Evolutionary conservation across 2,329 filamentous ascomycete genomes (phyloP), one percentile per base, ranked within the genome.

Genomic region (Colletotrichum sp.): DNA sequence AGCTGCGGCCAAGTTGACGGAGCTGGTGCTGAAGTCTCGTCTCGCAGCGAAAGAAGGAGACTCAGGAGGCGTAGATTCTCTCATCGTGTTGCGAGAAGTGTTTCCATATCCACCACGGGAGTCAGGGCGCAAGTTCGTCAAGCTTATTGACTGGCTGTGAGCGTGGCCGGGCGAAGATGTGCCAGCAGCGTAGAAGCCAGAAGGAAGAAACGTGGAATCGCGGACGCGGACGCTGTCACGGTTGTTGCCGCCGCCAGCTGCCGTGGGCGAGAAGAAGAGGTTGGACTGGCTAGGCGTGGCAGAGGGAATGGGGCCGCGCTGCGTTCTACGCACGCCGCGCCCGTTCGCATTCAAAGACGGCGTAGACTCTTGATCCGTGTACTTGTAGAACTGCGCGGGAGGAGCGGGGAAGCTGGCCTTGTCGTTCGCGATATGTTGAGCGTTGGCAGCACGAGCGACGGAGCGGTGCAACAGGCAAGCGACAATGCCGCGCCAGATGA

Each of bases 251-350:
- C 89, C 90, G 9, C 91, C 88, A 57, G 91, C 92, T 2, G 96
- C 96, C 0, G 97, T 99, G 1, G 97, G 97, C 9, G 96, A 98
- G 88, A 98, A 99, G 90, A 99, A 99, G 18, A 99, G 89, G 77
- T 94, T 95, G 49, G 92, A 92, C 80, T 90, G 88, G 81, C 91
- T 94, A 13, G 89, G 92, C 30, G 90, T 92, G 67, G 86, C 86
- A 12, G 90, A 91, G 3, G 89, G 89, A 34, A 87, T 85, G 5
- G 89, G 88, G 2, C 87, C 89, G 64, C 90, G 89, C 73, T 85
- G 87, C 16, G 89, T 89, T 65, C 90, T 87, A 71, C 90, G 88
- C 32, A 86, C 85, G 49, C 87, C 88, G 30, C 91, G 91, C 32
- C 86, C 83, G 44, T 87, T 86, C 69, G 88, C 87, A 77, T 84